Conservation (phyloP, 345 rosid genomes). For the Ceriops decandra region DNA sequence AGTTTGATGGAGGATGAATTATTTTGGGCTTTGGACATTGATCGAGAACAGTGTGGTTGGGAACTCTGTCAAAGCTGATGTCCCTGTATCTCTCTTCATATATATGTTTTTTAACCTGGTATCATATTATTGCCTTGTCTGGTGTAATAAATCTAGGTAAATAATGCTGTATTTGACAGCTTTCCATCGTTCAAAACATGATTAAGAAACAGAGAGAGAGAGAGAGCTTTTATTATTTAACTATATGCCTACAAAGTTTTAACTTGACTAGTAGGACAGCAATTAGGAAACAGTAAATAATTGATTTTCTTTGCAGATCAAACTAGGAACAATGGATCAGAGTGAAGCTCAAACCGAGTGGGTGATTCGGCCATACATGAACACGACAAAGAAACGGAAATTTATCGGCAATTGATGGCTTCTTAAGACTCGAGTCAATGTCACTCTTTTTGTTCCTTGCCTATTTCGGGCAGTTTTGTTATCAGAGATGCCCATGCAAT, state of each 20-base stretch:
- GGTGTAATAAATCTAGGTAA: no score
- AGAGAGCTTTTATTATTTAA: neutral
- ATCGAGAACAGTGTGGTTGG: no score
- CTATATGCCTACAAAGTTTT: neutral
- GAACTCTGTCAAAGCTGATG: no score
- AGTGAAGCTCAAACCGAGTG: conserved; percentile 78
- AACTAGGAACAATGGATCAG: conserved; percentile 79
- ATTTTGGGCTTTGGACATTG: no score
- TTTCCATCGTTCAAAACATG: no score
- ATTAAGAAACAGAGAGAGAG: no score
- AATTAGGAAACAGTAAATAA: neutral
- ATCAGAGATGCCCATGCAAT: neutral
- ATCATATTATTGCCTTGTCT: neutral
- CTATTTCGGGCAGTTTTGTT: neutral
- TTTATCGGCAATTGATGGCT: conserved; percentile 56
- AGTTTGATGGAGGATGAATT: no score
- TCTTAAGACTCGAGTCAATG: neutral
- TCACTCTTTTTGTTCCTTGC: neutral
- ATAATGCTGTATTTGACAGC: no score
- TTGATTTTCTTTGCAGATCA: conserved; percentile 44
- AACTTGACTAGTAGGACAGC: neutral
- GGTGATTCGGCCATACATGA: conserved; percentile 84
- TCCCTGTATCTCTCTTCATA: no score
- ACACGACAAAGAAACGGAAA: conserved; percentile 63
- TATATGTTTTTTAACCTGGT: neutral